A percentile compares a stretch with the other conserved stretches of the same genome.
phyloP scores from a whole-genome alignment of 768 basidiomycete genomes.

The Tulasnella sp. region DNA sequence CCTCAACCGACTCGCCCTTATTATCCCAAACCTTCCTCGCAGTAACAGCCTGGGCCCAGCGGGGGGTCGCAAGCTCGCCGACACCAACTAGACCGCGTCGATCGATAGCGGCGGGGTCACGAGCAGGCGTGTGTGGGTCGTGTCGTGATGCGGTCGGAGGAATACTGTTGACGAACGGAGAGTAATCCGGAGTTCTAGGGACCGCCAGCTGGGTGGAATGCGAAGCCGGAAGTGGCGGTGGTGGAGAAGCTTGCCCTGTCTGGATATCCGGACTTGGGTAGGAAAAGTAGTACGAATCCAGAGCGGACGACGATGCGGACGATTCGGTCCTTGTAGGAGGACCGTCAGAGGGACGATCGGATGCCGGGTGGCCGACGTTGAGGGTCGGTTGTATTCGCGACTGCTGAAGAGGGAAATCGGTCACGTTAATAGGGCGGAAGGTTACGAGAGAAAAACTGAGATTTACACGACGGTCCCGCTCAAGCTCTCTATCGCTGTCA shows the following conservation, averaged over 20 bases:
- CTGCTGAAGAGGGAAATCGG: slow-evolving; percentile 6
- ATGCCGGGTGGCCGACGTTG: not conserved
- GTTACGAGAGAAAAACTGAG: not conserved
- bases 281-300: slow-evolving; percentile 85
- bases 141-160: not conserved
- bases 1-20: slow-evolving; percentile 23
- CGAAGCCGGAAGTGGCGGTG: slow-evolving; percentile 34
- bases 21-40: slow-evolving; percentile 11
- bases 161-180: not conserved
- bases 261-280: slow-evolving; percentile 37
- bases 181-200: slow-evolving; percentile 12
- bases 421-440: not conserved
- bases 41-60: slow-evolving; percentile 42
- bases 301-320: slow-evolving; percentile 59
- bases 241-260: slow-evolving; percentile 43
- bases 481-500: not conserved
- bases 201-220: slow-evolving; percentile 18
- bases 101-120: slow-evolving; percentile 71
- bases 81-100: slow-evolving; percentile 82
- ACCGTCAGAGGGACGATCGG: not conserved
- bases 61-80: slow-evolving; percentile 91
- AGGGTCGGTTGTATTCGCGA: slow-evolving; percentile 4
- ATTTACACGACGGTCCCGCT: not conserved
- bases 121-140: slow-evolving; percentile 43
- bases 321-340: slow-evolving; percentile 11